Evolutionary conservation across 306 rosid genomes (phyloP).

Genomic region (Vicia faba): DNA sequence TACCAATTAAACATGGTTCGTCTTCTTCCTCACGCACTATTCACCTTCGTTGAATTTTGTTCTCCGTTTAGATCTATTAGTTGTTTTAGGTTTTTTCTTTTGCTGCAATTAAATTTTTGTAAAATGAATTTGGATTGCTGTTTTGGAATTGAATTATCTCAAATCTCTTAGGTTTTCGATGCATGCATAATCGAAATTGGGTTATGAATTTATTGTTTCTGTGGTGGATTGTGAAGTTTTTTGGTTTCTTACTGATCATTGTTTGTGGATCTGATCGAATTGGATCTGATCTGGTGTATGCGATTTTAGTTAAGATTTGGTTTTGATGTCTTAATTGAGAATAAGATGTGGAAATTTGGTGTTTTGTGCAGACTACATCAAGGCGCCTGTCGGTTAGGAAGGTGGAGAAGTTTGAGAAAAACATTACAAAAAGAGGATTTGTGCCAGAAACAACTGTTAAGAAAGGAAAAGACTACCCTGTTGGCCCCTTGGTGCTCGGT

Average conservation of each 20-base stretch:
- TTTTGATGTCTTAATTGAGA: constrained; percentile 19
- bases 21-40: not conserved
- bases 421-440: constrained; percentile 84
- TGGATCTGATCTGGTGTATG: not conserved
- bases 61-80: constrained; percentile 27
- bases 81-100: not conserved
- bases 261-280: constrained; percentile 22
- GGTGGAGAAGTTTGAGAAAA: constrained; percentile 87
- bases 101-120: not conserved
- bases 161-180: not conserved
- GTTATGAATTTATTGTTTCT: not conserved
- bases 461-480: constrained; percentile 90
- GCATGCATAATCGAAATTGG: not conserved
- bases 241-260: not conserved
- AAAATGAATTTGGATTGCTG: not conserved
- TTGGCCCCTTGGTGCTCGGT: constrained; percentile 86
- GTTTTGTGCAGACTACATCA: constrained; percentile 78
- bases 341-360: constrained; percentile 7
- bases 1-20: constrained; percentile 40
- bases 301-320: not conserved
- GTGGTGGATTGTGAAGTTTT: not conserved
- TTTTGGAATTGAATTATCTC: constrained; percentile 10
- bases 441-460: constrained; percentile 83
- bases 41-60: not conserved
- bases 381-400: constrained; percentile 91